Evolutionary conservation across 768 basidiomycete genomes (phyloP), one percentile per base, ranked within the genome.

Genomic region (Auricularia sp.): DNA sequence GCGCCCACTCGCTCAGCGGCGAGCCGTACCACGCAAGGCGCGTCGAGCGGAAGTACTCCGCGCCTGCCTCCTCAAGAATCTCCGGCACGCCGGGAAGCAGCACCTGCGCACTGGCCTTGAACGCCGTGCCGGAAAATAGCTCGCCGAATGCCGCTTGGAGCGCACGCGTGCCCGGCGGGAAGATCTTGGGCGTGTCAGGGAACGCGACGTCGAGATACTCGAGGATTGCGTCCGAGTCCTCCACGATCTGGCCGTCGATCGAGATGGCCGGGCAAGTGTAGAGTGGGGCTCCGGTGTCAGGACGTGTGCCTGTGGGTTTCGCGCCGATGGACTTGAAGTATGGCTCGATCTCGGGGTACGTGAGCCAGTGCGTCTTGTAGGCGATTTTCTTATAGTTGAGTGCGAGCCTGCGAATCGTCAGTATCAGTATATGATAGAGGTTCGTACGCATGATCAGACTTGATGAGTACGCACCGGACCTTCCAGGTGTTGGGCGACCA

Each of bases 401-500:
- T 8, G 29, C 56, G 11, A 33, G 33, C 4, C 56, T 59, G 39
- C 29, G 29, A 29, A 29, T 29, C 29, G 29, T 29, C 29, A 29
- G 29, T 29, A 29, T 29, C 29, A 29, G 29, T 29, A 29, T 29
- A 29, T 29, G 29, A 29, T 29, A 29, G 29, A 29, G 29, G 29
- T 29, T 29, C 29, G 29, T 29, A 29, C 29, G 29, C 29, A 29
- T 29, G 29, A 29, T 29, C 29, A 29, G 29, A 29, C 29, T 29
- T 29, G 29, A 29, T 29, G 39, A 14, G 39, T 42, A 42, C 47
- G 47, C 29, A 59, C 56, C 56, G 56, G 16, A 23, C 34, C 29
- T 59, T 59, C 56, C 56, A 59, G 11, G 56, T 59, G 29, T 59
- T 59, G 6, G 56, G 56, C 8, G 56, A 59, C 56, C 56, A 59